These are phyloP conservation scores for Trametes sanguinea DNA, from an alignment of 768 basidiomycete genomes.

Conservation along the genomic window DNA sequence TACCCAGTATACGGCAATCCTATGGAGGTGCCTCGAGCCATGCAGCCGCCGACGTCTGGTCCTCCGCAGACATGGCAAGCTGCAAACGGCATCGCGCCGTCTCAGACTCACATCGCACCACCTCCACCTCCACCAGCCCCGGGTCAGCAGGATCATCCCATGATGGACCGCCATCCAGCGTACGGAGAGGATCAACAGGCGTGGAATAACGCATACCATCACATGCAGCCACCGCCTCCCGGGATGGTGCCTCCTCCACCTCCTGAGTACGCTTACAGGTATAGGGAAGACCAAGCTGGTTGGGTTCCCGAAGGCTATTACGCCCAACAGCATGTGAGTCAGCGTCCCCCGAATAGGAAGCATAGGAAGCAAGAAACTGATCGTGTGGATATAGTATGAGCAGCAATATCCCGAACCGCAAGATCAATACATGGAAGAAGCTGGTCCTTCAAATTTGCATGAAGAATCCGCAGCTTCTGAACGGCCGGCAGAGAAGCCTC, in stretches of 20 bases:
- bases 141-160: conserved; percentile 34
- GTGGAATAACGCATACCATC: conserved; percentile 60
- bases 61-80: conserved; percentile 69
- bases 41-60: conserved; percentile 48
- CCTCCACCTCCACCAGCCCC: conserved; percentile 13
- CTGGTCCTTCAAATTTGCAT: conserved; percentile 47
- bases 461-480: conserved; percentile 36
- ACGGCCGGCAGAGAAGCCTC: conserved; percentile 44
- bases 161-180: conserved; percentile 46
- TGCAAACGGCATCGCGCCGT: conserved; percentile 59
- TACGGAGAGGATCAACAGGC: conserved; percentile 47
- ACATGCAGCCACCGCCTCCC: conserved; percentile 36
- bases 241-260: conserved; percentile 49
- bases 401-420: conserved; percentile 54
- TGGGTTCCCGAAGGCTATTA: conserved; percentile 27
- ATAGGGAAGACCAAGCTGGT: conserved; percentile 63
- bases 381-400: conserved; percentile 45
- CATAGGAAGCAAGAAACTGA: neutral
- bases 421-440: conserved; percentile 57
- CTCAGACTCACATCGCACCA: conserved; percentile 55
- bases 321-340: conserved; percentile 20
- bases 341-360: too few relatives aligned
- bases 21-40: conserved; percentile 36
- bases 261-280: conserved; percentile 58
- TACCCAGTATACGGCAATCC: conserved; percentile 20